Percentiles rank a stretch among this genome's conserved stretches.
Conservation (phyloP, 2,329 filamentous ascomycete species). For the Plenodomus tracheiphilus region DNA sequence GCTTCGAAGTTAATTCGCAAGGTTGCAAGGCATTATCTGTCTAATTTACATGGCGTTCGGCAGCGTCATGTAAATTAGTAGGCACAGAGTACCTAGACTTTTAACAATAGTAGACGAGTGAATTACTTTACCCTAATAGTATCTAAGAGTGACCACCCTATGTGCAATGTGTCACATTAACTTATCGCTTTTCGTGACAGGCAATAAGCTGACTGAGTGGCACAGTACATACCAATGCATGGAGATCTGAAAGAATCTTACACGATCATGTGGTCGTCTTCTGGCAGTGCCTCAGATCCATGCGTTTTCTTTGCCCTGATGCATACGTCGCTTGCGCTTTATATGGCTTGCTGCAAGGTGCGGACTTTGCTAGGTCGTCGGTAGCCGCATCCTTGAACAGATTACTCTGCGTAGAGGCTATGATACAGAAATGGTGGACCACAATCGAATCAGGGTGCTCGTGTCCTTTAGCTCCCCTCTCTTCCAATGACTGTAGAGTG, state of each 20-base stretch:
- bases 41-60: too few species aligned
- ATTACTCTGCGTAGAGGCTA: neutral
- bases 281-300: neutral
- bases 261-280: neutral
- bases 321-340: neutral
- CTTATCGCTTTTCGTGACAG: too few species aligned
- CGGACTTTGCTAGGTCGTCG: neutral
- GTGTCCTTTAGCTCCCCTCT: neutral
- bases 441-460: neutral
- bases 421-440: neutral
- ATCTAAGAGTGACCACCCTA: too few species aligned
- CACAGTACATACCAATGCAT: neutral
- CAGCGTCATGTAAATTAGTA: too few species aligned
- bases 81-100: too few species aligned
- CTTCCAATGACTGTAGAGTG: neutral
- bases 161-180: too few species aligned
- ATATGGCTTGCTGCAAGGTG: neutral
- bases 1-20: too few species aligned
- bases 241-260: neutral
- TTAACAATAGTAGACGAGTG: too few species aligned
- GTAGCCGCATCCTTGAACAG: neutral
- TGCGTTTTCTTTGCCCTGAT: too few species aligned
- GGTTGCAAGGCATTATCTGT: too few species aligned
- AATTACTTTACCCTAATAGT: too few species aligned
- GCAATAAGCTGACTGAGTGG: too few species aligned